phyloP scores from a whole-genome alignment of 371 early-diverging fungal species.

The Mucor mucedo region DNA sequence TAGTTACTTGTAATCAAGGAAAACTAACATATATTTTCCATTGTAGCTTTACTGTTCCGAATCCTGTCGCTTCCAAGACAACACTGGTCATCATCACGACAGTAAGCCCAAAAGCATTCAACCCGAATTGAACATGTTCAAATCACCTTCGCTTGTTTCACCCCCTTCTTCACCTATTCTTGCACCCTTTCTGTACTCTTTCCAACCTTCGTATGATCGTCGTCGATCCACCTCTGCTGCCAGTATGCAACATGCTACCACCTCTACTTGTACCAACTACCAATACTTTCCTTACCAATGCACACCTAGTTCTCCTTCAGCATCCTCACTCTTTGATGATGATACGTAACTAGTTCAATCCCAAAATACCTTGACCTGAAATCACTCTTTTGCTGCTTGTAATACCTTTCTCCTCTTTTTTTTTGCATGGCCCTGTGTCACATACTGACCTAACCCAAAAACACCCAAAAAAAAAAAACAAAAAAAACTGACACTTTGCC shows the following conservation, averaged over 20 bases:
- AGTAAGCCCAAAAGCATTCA: neutral
- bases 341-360: constrained; percentile 18
- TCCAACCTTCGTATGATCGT: constrained; percentile 19
- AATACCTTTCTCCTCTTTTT: too few species aligned
- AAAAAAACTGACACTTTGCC: too few species aligned
- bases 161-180: constrained; percentile 26
- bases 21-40: neutral
- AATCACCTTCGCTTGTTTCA: constrained; percentile 19
- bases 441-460: too few species aligned
- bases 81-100: neutral
- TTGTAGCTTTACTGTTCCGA: constrained; percentile 30
- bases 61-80: constrained; percentile 28
- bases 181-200: constrained; percentile 23
- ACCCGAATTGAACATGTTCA: constrained; percentile 11
- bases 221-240: constrained; percentile 18
- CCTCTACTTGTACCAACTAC: constrained; percentile 9
- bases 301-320: constrained; percentile 26
- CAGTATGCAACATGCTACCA: constrained; percentile 13
- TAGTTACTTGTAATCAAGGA: neutral
- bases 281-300: constrained; percentile 23
- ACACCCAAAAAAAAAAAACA: too few species aligned
- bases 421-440: too few species aligned
- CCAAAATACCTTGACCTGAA: neutral
- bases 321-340: constrained; percentile 24
- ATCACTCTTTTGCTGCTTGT: neutral